Conservation (phyloP, 2,329 filamentous ascomycete genomes). For the Pseudopithomyces maydicus region DNA sequence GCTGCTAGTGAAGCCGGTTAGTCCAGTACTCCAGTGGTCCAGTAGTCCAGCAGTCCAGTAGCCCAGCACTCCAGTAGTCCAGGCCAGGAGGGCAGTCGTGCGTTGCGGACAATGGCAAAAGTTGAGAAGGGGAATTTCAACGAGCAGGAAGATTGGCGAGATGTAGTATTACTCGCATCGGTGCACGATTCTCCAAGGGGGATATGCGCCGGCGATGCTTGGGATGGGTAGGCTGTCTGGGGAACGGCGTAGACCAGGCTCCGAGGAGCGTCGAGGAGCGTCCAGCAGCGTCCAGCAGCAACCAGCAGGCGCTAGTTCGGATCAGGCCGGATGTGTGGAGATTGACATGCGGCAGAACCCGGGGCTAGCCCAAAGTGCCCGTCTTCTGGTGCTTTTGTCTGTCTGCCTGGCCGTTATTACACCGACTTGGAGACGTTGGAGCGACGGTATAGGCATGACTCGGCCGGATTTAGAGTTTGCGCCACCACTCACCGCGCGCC, state of each 20-base stretch:
- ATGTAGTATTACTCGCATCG: slow-evolving; percentile 4
- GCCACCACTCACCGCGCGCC: too few species aligned
- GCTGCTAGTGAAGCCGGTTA: background rate
- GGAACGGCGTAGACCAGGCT: background rate
- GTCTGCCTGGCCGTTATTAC: background rate
- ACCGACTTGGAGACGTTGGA: background rate
- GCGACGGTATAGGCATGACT: too few species aligned
- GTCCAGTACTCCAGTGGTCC: too few species aligned
- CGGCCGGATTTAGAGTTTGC: too few species aligned
- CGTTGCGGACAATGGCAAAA: background rate
- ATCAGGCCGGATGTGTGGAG: background rate
- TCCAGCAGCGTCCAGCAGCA: too few species aligned
- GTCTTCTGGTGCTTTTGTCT: background rate
- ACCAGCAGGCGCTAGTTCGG: background rate
- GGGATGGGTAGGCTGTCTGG: slow-evolving; percentile 4
- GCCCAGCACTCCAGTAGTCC: too few species aligned
- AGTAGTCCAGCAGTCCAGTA: too few species aligned
- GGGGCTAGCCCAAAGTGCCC: background rate
- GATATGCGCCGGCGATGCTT: background rate
- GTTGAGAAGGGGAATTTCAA: slow-evolving; percentile 21
- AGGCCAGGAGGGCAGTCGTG: slow-evolving; percentile 1
- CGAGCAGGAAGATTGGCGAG: slow-evolving; percentile 10
- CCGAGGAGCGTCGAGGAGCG: background rate
- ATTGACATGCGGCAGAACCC: slow-evolving; percentile 2
- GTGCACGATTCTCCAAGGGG: background rate